These are phyloP conservation scores for Rhizoclosmatium sp. DNA, from an alignment of 192 early-diverging fungal species.

Conservation along the genomic window DNA sequence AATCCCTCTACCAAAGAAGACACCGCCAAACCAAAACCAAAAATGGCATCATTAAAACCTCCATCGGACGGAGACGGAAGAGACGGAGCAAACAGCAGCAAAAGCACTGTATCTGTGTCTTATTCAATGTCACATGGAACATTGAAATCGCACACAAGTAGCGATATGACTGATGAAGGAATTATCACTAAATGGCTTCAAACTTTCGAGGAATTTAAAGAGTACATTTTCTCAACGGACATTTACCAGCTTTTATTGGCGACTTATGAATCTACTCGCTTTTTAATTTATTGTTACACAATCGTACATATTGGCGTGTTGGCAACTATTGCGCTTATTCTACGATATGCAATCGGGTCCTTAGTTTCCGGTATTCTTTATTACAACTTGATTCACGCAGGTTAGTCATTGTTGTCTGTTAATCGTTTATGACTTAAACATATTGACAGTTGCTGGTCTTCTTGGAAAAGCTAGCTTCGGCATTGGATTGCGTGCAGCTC, in stretches of 20 bases:
- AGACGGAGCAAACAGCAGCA: too few relatives aligned
- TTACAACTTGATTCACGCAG: conserved; percentile 33
- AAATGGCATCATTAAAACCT: not conserved
- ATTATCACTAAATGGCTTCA: conserved; percentile 9
- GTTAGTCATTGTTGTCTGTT: not conserved
- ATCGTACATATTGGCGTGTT: conserved; percentile 15
- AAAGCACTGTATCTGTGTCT: too few relatives aligned
- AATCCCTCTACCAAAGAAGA: not conserved
- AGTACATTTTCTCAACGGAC: not conserved
- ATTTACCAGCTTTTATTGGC: conserved; percentile 1
- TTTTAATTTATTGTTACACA: conserved; percentile 28
- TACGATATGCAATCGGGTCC: conserved; percentile 21
- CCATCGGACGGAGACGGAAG: too few relatives aligned
- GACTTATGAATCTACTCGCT: conserved; percentile 27
- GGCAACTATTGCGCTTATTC: conserved; percentile 18
- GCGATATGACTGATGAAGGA: conserved; percentile 37
- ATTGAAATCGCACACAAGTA: not conserved
- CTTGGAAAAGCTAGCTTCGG: conserved; percentile 25
- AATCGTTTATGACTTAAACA: not conserved
- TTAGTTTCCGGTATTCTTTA: conserved; percentile 20
- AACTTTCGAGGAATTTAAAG: conserved; percentile 3
- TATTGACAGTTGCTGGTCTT: conserved; percentile 7
- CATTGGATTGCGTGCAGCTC: conserved; percentile 13
- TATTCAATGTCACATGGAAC: not conserved
- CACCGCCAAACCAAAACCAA: not conserved